Conservation (phyloP, 2,329 filamentous ascomycete species). For the Ophiostoma populinum region DNA sequence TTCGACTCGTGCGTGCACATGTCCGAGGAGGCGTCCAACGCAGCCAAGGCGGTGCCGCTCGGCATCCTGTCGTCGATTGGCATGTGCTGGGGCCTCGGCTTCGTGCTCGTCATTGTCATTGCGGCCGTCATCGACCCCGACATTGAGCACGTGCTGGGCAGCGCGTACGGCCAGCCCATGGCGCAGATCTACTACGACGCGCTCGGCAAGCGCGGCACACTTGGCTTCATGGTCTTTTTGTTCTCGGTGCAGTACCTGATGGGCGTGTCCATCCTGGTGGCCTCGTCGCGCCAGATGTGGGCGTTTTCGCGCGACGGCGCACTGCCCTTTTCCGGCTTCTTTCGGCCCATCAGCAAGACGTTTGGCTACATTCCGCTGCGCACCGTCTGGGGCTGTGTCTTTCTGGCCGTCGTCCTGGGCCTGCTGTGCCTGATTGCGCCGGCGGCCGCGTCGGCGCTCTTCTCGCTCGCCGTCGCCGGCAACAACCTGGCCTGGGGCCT, state of each 20-base stretch:
- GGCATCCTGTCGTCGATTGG: conserved; percentile 42
- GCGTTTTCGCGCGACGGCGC: conserved; percentile 46
- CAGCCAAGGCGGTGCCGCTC: conserved; percentile 30
- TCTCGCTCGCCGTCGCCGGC: conserved; percentile 40
- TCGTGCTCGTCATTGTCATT: conserved; percentile 37
- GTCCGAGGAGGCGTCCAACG: conserved; percentile 43
- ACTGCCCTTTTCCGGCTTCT: conserved; percentile 39
- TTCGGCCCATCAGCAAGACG: conserved; percentile 34
- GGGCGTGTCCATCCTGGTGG: conserved; percentile 39
- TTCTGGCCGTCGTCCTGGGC: conserved; percentile 33
- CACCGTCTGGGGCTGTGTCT: conserved; percentile 34
- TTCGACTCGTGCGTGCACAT: conserved; percentile 36
- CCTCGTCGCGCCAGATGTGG: conserved; percentile 43
- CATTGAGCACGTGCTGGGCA: conserved; percentile 16
- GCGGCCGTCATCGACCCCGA: conserved; percentile 38
- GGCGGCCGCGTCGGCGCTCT: conserved; percentile 39
- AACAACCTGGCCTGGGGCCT: conserved; percentile 44
- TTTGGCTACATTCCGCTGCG: conserved; percentile 41
- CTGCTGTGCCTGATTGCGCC: conserved; percentile 39
- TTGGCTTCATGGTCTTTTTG: conserved; percentile 40
- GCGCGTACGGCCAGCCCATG: conserved; percentile 41
- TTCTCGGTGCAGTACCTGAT: conserved; percentile 47
- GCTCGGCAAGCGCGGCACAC: conserved; percentile 37
- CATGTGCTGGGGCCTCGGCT: conserved; percentile 34
- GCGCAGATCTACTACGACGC: conserved; percentile 42